These are phyloP conservation scores for Neurospora sp. DNA, from an alignment of 495 filamentous ascomycete species.

Conservation along the genomic window DNA sequence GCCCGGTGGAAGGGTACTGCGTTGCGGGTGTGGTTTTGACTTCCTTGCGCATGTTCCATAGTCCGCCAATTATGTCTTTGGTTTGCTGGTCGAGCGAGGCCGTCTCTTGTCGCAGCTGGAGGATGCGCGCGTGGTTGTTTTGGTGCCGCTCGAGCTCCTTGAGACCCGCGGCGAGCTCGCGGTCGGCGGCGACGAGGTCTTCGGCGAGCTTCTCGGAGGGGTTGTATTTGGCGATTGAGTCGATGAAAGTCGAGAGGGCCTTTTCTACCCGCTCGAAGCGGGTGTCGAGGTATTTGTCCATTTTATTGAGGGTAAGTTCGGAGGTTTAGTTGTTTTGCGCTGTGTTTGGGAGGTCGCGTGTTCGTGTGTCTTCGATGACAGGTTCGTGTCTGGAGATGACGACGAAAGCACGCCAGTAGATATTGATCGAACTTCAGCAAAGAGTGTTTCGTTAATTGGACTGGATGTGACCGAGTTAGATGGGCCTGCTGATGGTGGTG, in stretches of 20 bases:
- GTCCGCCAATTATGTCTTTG: constrained; percentile 44
- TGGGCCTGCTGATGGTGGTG: neutral
- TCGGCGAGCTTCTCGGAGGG: constrained; percentile 52
- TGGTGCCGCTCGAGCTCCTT: constrained; percentile 60
- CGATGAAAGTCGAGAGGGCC: constrained; percentile 54
- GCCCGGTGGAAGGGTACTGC: constrained; percentile 28
- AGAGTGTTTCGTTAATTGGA: no score
- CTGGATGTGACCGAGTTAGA: no score
- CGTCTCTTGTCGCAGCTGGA: constrained; percentile 50
- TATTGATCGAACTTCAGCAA: neutral
- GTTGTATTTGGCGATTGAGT: constrained; percentile 70
- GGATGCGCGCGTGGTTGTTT: constrained; percentile 52
- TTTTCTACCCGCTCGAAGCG: constrained; percentile 61
- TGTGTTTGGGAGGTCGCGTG: neutral
- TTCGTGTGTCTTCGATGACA: neutral
- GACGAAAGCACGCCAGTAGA: neutral
- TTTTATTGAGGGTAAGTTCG: constrained; percentile 10
- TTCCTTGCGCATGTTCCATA: constrained; percentile 59
- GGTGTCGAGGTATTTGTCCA: constrained; percentile 49
- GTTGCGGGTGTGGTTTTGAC: constrained; percentile 49
- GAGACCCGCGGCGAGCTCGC: constrained; percentile 48
- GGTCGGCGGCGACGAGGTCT: constrained; percentile 58
- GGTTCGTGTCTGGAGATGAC: neutral
- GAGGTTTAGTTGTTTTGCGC: neutral
- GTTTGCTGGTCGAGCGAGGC: constrained; percentile 50